Evolutionary conservation across 257 asterid species (phyloP), one percentile per base, ranked within the genome.

Genomic region (Leptodermis oblonga): DNA sequence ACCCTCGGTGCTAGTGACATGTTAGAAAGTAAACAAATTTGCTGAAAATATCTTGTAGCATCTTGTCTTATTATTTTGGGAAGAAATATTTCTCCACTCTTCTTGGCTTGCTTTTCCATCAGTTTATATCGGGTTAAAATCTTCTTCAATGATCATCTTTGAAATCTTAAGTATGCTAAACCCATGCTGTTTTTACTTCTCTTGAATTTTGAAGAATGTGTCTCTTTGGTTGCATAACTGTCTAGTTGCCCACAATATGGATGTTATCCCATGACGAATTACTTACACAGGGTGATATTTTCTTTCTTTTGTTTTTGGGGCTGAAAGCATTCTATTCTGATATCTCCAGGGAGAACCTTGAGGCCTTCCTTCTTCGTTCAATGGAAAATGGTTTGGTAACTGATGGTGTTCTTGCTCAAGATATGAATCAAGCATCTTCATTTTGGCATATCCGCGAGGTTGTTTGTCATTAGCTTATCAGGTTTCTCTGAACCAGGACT

Each of bases 371-470:
- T 74, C 83, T 85, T 73, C 84, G 81, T 70, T 80, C 92, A 62
- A 84, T 93, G 79, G 94, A 90, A 83, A 86, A 79, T 83, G 97
- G 90, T 67, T 64, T 93, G 84, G 68, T 93, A 77, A 80, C 86
- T 53, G 96, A 93, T 85, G 99, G 99, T 77, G 97, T 78, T 82
- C 77, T 93, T 76, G 97, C 99, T 30, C 99, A 93, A 85, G 99
- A 93, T 77, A 85, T 93, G 60, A 90, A 91, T 80, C 99, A 93
- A 79, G 90, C 90, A 74, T 90, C 95, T 73, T 87, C 97, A 28
- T 90, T 92, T 84, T 93, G 99, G 99, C 86, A 77, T 72, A 88
- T 93, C 67, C 97, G 97, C 10, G 99, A 93, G 99, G 98, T 93
- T 77, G 62, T 69, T 60, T 72, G 43, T 34, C 42, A 17, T 53